Conservation (phyloP, 2,329 filamentous ascomycete genomes). For the Fusarium sp. region DNA sequence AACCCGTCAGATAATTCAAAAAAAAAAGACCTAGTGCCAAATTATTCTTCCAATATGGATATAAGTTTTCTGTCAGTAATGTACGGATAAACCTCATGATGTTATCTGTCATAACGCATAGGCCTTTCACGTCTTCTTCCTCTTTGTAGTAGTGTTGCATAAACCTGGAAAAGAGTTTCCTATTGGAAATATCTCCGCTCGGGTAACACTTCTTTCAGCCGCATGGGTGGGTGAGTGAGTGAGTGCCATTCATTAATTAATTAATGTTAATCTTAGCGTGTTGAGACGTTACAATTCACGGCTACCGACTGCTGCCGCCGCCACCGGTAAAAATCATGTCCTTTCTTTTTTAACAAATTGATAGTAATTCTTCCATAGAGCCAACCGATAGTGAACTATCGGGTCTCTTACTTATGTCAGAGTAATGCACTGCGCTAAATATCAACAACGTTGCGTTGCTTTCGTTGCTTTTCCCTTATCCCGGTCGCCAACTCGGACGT, state of each 20-base stretch:
- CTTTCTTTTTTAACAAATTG: slow-evolving; percentile 30
- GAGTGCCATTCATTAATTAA: not conserved
- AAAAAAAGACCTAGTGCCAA: not conserved
- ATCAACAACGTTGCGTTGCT: not conserved
- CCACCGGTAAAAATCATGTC: slow-evolving; percentile 16
- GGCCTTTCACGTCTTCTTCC: not conserved
- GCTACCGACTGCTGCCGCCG: not conserved
- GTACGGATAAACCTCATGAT: not conserved
- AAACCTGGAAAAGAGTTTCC: slow-evolving; percentile 19
- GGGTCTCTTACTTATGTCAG: slow-evolving; percentile 6
- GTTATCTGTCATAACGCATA: slow-evolving; percentile 15
- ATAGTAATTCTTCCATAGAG: slow-evolving; percentile 4
- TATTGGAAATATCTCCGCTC: slow-evolving; percentile 34
- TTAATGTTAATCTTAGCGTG: slow-evolving; percentile 10
- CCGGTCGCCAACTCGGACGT: slow-evolving; percentile 14
- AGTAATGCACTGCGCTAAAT: slow-evolving; percentile 5
- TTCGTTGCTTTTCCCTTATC: slow-evolving; percentile 30
- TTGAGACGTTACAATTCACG: not conserved
- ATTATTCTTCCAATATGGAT: not conserved
- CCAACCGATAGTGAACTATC: slow-evolving; percentile 11
- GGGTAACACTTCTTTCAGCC: slow-evolving; percentile 25
- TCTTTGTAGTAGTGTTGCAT: slow-evolving; percentile 2
- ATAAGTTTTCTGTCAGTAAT: not conserved
- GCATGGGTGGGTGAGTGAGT: slow-evolving; percentile 2
- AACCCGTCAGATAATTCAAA: slow-evolving; percentile 1